Evolutionary conservation across 352 stramenopile species (phyloP), one percentile per base, ranked within the genome.

Genomic region (Phytophthora uliginosa): DNA sequence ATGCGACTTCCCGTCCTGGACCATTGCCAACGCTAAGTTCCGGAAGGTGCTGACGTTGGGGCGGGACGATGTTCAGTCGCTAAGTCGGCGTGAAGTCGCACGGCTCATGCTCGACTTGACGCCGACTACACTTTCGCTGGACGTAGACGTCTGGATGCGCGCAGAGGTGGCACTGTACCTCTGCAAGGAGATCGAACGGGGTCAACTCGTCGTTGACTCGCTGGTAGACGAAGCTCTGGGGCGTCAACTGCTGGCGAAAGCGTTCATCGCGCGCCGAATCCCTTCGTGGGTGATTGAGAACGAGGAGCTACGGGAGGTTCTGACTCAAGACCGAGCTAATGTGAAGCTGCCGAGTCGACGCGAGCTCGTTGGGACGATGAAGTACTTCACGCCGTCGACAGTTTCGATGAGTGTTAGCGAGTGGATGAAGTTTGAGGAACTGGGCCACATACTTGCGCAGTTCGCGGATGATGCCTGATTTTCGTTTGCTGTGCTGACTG

Each of bases 81-180:
- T 51, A n/a, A 12, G 9, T 26, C 42, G 42, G 7, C 42, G 42
- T 4, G n/a, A 51, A 24, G 42, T 51, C 18, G 42, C 42, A 24
- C 42, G 42, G 8, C 42, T 51, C n/a, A 51, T 51, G 17, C 22
- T 55, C 22, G 48, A 55, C 48, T 55, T 55, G 22, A 55, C 48
- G 22, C 22, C 22, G 17, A 55, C 48, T n/a, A 18, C 48, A 34
- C 48, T 51, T 51, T 51, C 42, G 42, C 42, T 51, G 42, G 42
- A 51, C n/a, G 42, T 51, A 7, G 42, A 51, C 42, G 42, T 13
- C 18, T 51, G 42, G 42, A 51, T 51, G 42, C 18, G 42, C 2
- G 42, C 42, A 24, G 42, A 51, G 42, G 42, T 51, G 42, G 42
- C 42, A 10, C 18, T 51, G 42, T 51, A 51, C 42, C 42, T 51